Percentiles rank a stretch among this genome's conserved stretches.
phyloP scores from a whole-genome alignment of 2,329 filamentous ascomycete genomes.

The Onygenales sp. region DNA sequence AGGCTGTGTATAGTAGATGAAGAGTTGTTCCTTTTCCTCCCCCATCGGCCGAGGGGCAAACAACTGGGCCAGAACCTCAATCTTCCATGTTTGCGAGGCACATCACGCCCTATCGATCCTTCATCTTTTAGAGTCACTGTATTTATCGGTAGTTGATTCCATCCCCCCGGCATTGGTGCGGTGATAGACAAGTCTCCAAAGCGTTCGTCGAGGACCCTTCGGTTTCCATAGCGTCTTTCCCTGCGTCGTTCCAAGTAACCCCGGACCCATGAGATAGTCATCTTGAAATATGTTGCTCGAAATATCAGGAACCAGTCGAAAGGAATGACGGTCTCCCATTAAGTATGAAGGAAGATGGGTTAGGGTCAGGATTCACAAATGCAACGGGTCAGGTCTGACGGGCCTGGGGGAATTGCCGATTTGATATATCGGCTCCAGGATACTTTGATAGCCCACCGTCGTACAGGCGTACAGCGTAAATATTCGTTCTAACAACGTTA shows the following conservation, averaged over 20 bases:
- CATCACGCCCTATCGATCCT: neutral
- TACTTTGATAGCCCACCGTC: too few species aligned
- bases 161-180: slow-evolving; percentile 13
- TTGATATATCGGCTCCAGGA: too few species aligned
- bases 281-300: neutral
- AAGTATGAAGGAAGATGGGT: too few species aligned
- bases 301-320: neutral
- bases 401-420: too few species aligned
- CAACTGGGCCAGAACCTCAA: neutral
- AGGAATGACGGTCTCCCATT: neutral
- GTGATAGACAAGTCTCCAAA: slow-evolving; percentile 12
- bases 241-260: slow-evolving; percentile 10
- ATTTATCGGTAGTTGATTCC: slow-evolving; percentile 10
- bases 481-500: too few species aligned
- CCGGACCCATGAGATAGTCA: slow-evolving; percentile 3
- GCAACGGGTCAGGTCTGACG: too few species aligned
- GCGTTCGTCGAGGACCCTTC: slow-evolving; percentile 10
- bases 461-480: too few species aligned
- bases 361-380: too few species aligned
- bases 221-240: slow-evolving; percentile 8
- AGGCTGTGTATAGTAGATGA: too few species aligned
- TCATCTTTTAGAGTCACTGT: neutral
- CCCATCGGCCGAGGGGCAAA: neutral
- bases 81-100: neutral
- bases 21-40: neutral